Evolutionary conservation across 202 grass and related monocot species (phyloP).

Genomic region (Miscanthus sacchariflorus): DNA sequence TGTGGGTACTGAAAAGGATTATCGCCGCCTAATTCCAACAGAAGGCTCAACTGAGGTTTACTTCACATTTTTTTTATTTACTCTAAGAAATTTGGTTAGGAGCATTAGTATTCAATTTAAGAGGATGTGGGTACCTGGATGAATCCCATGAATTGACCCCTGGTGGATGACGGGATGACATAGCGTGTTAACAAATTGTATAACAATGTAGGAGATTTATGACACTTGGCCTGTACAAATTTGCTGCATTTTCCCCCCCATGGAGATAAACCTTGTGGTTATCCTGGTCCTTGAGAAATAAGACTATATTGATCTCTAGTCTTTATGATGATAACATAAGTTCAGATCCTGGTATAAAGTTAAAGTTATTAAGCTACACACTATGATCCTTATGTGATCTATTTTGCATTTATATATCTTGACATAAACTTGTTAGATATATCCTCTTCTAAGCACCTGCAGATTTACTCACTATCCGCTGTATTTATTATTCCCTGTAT

Average conservation of each 20-base stretch:
- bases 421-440: slow-evolving; percentile 15
- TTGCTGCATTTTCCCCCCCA: background rate
- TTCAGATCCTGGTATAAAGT: slow-evolving; percentile 26
- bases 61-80: background rate
- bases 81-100: background rate
- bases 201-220: background rate
- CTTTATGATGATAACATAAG: background rate
- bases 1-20: slow-evolving; percentile 79
- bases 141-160: slow-evolving; percentile 1
- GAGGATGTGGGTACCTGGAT: background rate
- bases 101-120: slow-evolving; percentile 16
- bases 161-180: background rate
- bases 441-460: slow-evolving; percentile 5
- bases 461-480: background rate
- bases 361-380: background rate
- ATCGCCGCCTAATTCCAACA: slow-evolving; percentile 85
- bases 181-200: slow-evolving; percentile 13
- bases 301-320: slow-evolving; percentile 2
- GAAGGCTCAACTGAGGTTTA: slow-evolving; percentile 65
- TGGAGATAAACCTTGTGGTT: background rate
- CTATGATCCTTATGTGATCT: background rate
- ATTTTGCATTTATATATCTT: slow-evolving; percentile 3
- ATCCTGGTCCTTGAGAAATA: background rate
- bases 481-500: slow-evolving; percentile 1
- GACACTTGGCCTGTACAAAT: background rate